These are phyloP conservation scores for Dichotomocladium elegans DNA, from an alignment of 371 early-diverging fungal genomes.

Conservation along the genomic window DNA sequence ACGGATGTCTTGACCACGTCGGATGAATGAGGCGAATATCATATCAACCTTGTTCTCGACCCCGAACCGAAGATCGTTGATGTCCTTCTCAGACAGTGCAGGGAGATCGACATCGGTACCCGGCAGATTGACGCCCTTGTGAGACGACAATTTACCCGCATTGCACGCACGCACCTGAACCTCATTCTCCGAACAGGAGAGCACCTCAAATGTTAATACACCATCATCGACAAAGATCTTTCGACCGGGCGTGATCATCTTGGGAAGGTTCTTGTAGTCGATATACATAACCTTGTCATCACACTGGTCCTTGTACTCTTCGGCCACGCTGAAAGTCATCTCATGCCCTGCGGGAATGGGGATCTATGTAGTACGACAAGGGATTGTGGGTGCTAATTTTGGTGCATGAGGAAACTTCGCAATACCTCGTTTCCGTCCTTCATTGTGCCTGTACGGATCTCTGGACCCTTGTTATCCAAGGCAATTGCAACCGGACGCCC, in stretches of 20 bases:
- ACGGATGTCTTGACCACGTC: slow-evolving; percentile 83
- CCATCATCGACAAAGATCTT: slow-evolving; percentile 88
- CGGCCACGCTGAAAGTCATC: slow-evolving; percentile 84
- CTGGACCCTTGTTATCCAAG: slow-evolving; percentile 86
- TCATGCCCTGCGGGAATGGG: slow-evolving; percentile 71
- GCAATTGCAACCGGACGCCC: slow-evolving; percentile 80
- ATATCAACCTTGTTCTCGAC: slow-evolving; percentile 93
- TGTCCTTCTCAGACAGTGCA: slow-evolving; percentile 94
- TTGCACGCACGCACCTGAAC: slow-evolving; percentile 75
- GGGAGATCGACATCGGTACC: slow-evolving; percentile 85
- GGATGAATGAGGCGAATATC: slow-evolving; percentile 97
- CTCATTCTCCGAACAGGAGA: slow-evolving; percentile 54
- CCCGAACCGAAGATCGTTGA: slow-evolving; percentile 86
- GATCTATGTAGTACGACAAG: slow-evolving; percentile 20
- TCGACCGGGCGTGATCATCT: slow-evolving; percentile 77
- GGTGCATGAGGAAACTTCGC: background rate
- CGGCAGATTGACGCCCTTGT: slow-evolving; percentile 92
- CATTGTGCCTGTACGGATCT: slow-evolving; percentile 81
- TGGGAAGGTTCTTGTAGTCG: slow-evolving; percentile 85
- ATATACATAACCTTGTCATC: slow-evolving; percentile 74
- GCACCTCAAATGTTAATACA: slow-evolving; percentile 79
- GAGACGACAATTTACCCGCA: slow-evolving; percentile 70
- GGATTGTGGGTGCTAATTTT: background rate
- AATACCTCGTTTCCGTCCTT: slow-evolving; percentile 54
- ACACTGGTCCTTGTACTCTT: slow-evolving; percentile 60